These are phyloP conservation scores for Beauveria sp. DNA, from an alignment of 2,329 filamentous ascomycete species.

Conservation along the genomic window DNA sequence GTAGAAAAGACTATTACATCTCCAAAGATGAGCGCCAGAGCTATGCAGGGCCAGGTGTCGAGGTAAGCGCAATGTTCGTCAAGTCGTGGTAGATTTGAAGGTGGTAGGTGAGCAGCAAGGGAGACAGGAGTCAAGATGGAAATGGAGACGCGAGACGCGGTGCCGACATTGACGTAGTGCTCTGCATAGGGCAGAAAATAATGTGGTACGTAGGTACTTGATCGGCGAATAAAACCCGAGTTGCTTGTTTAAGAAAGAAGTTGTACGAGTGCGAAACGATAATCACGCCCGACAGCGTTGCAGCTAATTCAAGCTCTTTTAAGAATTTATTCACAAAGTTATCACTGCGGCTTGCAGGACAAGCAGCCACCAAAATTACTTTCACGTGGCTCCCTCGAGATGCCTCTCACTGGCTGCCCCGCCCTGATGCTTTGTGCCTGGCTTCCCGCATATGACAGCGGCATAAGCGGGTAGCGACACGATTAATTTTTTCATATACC, in stretches of 20 bases:
- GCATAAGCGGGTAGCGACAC: neutral
- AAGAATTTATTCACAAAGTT: too few relatives aligned
- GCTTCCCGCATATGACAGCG: neutral
- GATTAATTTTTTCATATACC: neutral
- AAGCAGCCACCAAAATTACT: neutral
- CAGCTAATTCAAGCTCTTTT: too few relatives aligned
- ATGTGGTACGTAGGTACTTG: neutral
- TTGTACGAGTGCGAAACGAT: too few relatives aligned
- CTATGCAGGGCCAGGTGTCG: neutral
- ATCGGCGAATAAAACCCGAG: neutral
- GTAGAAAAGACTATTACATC: neutral
- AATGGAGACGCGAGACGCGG: conserved; percentile 4
- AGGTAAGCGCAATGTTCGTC: neutral
- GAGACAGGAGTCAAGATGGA: conserved; percentile 2
- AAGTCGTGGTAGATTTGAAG: neutral
- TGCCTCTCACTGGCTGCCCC: neutral
- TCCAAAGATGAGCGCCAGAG: neutral
- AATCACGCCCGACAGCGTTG: too few relatives aligned
- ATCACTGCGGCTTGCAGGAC: neutral
- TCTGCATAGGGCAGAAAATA: too few relatives aligned
- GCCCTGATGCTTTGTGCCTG: neutral
- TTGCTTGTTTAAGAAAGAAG: too few relatives aligned
- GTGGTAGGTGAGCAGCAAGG: neutral
- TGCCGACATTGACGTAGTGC: neutral
- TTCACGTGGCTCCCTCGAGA: neutral